A percentile compares a stretch with the other conserved stretches of the same genome.
These are phyloP conservation scores for Vicia faba DNA, from an alignment of 306 rosid genomes.

Conservation along the genomic window DNA sequence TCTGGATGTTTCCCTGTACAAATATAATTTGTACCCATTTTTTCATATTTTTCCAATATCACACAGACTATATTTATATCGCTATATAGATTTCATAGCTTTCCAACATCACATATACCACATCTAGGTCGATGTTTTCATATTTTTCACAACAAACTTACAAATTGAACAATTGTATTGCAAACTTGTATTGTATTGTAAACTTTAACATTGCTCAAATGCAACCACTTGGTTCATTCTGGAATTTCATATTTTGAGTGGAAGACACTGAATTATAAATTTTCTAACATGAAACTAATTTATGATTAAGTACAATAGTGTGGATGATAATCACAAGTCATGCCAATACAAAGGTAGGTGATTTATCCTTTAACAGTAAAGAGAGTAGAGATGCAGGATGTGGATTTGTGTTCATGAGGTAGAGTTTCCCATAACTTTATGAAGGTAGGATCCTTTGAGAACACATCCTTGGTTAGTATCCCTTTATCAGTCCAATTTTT, in stretches of 20 bases:
- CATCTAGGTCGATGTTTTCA: too few relatives aligned
- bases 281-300: not conserved
- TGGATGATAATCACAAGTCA: slow-evolving; percentile 7
- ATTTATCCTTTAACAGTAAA: not conserved
- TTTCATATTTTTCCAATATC: too few relatives aligned
- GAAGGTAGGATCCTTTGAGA: slow-evolving; percentile 52
- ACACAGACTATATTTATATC: too few relatives aligned
- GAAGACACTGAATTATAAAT: not conserved
- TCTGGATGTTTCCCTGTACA: too few relatives aligned
- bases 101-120: too few relatives aligned
- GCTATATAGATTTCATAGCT: too few relatives aligned
- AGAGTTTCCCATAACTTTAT: slow-evolving; percentile 53
- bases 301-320: not conserved
- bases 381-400: slow-evolving; percentile 33
- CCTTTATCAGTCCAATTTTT: slow-evolving; percentile 40
- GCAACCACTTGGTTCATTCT: slow-evolving; percentile 17
- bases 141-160: too few relatives aligned
- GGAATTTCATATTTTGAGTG: not conserved
- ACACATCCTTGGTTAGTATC: slow-evolving; percentile 43
- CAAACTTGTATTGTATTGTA: too few relatives aligned
- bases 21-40: too few relatives aligned
- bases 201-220: slow-evolving; percentile 41
- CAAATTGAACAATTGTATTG: too few relatives aligned
- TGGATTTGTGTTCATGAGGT: slow-evolving; percentile 36
- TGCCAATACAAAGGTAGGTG: not conserved